phyloP scores from a whole-genome alignment of 1,139 yeast genomes.

The Pichia sp. region DNA sequence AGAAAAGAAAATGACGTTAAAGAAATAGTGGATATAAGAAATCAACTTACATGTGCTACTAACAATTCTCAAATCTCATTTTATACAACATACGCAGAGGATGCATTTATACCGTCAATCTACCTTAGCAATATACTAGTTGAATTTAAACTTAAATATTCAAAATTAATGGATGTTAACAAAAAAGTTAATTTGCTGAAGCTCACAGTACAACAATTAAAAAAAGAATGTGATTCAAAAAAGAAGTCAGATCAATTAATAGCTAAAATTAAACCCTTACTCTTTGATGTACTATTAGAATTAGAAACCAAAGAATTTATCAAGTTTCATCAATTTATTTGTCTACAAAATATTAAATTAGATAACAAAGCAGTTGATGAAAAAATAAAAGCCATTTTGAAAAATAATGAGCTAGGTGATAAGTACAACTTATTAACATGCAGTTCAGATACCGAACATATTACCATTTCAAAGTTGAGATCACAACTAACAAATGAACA shows the following conservation, averaged over 20 bases:
- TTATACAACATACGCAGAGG: neutral
- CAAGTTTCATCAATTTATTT: slow-evolving; percentile 1
- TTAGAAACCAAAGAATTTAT: slow-evolving; percentile 1
- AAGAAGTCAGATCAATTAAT: slow-evolving; percentile 2
- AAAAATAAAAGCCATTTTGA: neutral
- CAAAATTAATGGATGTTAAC: neutral
- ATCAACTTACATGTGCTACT: neutral
- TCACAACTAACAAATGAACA: neutral
- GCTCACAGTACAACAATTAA: neutral
- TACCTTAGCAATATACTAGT: neutral
- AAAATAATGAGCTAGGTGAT: neutral
- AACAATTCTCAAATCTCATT: neutral
- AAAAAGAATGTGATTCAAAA: neutral
- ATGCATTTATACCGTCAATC: neutral
- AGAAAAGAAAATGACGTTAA: neutral
- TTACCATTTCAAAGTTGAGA: neutral
- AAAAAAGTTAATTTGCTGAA: neutral
- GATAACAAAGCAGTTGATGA: neutral
- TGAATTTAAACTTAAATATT: neutral
- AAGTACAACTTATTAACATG: neutral
- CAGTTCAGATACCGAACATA: neutral
- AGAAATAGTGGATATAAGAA: neutral
- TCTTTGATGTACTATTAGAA: neutral
- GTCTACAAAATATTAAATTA: neutral
- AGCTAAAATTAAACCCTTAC: neutral